A percentile compares a stretch with the other conserved stretches of the same genome.
These are phyloP conservation scores for Ramalina intermedia DNA, from an alignment of 495 filamentous ascomycete genomes.

Conservation along the genomic window DNA sequence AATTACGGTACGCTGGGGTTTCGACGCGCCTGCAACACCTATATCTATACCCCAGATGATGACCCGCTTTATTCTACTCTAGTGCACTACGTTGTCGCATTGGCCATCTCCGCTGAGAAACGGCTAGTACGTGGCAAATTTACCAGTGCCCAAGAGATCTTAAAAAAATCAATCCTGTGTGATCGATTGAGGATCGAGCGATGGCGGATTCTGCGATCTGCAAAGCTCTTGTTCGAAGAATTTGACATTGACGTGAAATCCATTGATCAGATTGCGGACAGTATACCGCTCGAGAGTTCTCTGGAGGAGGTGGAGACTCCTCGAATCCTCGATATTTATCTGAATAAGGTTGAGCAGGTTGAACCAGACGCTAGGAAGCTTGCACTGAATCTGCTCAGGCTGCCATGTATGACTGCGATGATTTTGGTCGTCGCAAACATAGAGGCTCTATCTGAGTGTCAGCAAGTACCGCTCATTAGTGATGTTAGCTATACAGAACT, in stretches of 20 bases:
- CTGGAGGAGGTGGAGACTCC: constrained; percentile 1
- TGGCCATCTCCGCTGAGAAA: constrained; percentile 2
- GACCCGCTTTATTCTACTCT: constrained; percentile 9
- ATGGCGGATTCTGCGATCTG: constrained; percentile 5
- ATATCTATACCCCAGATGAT: constrained; percentile 1
- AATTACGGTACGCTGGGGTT: constrained; percentile 8
- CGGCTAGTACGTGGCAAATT: background rate
- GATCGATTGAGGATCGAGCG: background rate
- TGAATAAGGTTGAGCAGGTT: background rate
- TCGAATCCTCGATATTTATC: background rate
- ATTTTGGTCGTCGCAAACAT: constrained; percentile 3
- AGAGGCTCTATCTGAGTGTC: background rate
- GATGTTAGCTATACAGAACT: background rate
- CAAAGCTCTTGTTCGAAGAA: constrained; percentile 5
- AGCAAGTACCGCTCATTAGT: background rate
- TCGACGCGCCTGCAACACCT: constrained; percentile 3
- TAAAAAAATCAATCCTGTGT: background rate
- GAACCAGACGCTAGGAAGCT: background rate
- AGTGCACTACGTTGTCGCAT: constrained; percentile 5
- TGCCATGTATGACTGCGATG: background rate
- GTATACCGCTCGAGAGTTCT: background rate
- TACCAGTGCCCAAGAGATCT: background rate
- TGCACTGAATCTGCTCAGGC: background rate
- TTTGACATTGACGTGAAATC: constrained; percentile 1
- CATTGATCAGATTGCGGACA: background rate